Evolutionary conservation across 352 stramenopile species (phyloP), one percentile per base, ranked within the genome.

Genomic region (Phytophthora hybrid): DNA sequence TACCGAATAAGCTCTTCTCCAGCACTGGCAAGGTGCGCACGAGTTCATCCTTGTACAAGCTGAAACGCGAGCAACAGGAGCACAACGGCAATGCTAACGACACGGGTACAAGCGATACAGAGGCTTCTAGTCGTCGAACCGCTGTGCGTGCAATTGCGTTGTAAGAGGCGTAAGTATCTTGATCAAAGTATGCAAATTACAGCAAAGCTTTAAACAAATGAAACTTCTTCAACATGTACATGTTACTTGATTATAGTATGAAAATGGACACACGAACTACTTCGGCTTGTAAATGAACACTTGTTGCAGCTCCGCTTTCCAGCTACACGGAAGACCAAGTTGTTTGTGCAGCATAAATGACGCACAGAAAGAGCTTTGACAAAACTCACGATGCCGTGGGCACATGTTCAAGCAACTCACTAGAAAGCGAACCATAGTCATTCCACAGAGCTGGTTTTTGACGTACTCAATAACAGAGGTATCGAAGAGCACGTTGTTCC

Each of bases 401-500:
- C 41, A 51, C 5, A 51, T n/a, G 11, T n/a, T 51, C 1, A 53
- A 29, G 46, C 46, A 53, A 29, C 46, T 53, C 7, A 53, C 46
- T 16, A 53, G 46, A 18, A 53, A 29, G 19, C 46, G 16, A 29
- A 53, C 13, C 46, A 53, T 53, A 29, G 46, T 53, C 46, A 53
- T 53, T 23, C 18, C 46, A 8, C 46, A 53, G 8, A 53, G 46
- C n/a, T 53, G 46, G n/a, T 53, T 6, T 53, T 53, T 53, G 7
- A 53, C 46, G 19, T 53, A 16, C 19, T 53, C 6, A 29, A 53
- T 53, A 14, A 53, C 46, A 29, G 13, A 0, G 13, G 46, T 14
- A 16, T 68, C 52, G 19, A 55, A 68, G 18, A 60, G 32, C 3
- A 55, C 11, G 19, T 68, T 61, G 19, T 60, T 68, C 61, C 51